Conservation (phyloP, 805 yeast species). For the Ogataea ganodermae region DNA sequence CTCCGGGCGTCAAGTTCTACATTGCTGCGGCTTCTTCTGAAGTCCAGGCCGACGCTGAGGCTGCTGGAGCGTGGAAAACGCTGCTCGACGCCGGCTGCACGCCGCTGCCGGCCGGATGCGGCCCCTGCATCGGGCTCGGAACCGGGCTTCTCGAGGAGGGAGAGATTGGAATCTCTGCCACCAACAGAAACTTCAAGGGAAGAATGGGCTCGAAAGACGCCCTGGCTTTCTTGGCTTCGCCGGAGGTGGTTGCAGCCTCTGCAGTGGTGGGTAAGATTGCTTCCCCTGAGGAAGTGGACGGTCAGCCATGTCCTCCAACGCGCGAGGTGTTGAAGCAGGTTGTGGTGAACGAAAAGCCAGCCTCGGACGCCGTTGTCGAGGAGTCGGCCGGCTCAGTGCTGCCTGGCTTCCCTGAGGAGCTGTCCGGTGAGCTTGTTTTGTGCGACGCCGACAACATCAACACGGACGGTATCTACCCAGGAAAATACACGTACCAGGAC, state of each 20-base stretch:
- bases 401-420: slow-evolving; percentile 87
- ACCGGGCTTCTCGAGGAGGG: slow-evolving; percentile 92
- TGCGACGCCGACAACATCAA: slow-evolving; percentile 97
- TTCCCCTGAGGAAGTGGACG: slow-evolving; percentile 82
- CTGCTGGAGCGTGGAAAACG: slow-evolving; percentile 88
- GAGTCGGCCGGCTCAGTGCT: slow-evolving; percentile 65
- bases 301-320: slow-evolving; percentile 50
- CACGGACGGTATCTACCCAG: slow-evolving; percentile 99
- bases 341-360: slow-evolving; percentile 36
- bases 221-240: slow-evolving; percentile 92
- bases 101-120: slow-evolving; percentile 98
- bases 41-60: slow-evolving; percentile 91
- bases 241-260: slow-evolving; percentile 97
- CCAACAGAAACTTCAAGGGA: slow-evolving; percentile 98
- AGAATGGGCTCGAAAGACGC: slow-evolving; percentile 99
- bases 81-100: slow-evolving; percentile 90
- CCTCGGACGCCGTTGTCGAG: slow-evolving; percentile 18
- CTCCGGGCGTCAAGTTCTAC: slow-evolving; percentile 90
- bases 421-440: slow-evolving; percentile 87
- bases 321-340: slow-evolving; percentile 50
- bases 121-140: slow-evolving; percentile 98
- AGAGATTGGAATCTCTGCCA: slow-evolving; percentile 97
- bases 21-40: slow-evolving; percentile 96
- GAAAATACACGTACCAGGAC: slow-evolving; percentile 98
- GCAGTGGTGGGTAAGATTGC: slow-evolving; percentile 95